phyloP scores from a whole-genome alignment of 2,329 filamentous ascomycete species.

The Colletotrichum zoysiae region DNA sequence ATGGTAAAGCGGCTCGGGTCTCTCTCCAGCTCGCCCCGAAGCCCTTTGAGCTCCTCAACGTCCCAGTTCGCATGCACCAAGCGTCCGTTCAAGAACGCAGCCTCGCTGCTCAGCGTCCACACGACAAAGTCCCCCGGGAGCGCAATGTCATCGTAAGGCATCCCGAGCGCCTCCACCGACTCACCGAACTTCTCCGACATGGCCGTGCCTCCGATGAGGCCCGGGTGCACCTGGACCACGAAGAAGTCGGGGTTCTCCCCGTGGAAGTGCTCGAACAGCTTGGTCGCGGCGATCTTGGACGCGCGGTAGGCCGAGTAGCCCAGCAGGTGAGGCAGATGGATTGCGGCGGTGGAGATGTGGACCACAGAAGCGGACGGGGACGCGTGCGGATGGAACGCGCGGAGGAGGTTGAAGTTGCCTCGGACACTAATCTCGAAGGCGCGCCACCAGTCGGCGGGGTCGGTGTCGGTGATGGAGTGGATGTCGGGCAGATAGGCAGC shows the following conservation, averaged over 20 bases:
- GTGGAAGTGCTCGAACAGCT: conserved; percentile 57
- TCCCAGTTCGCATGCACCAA: conserved; percentile 66
- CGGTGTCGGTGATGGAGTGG: conserved; percentile 39
- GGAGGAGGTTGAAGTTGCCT: conserved; percentile 59
- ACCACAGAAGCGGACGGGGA: conserved; percentile 43
- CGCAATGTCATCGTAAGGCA: conserved; percentile 27
- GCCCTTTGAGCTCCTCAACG: conserved; percentile 59
- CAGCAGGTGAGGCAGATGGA: conserved; percentile 45
- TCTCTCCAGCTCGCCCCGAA: conserved; percentile 29
- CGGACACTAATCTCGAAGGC: conserved; percentile 62
- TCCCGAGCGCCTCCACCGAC: not conserved
- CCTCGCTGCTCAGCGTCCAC: conserved; percentile 59
- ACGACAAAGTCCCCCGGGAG: conserved; percentile 55
- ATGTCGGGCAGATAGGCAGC: conserved; percentile 45
- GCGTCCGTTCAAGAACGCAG: conserved; percentile 59
- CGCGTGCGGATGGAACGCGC: conserved; percentile 59
- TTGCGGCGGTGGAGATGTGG: conserved; percentile 44
- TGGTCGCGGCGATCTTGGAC: conserved; percentile 56
- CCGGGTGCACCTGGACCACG: conserved; percentile 58
- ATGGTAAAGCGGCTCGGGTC: conserved; percentile 36
- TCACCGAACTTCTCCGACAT: conserved; percentile 36
- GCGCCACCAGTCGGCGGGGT: conserved; percentile 45
- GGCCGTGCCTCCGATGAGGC: conserved; percentile 27
- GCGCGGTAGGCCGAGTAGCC: conserved; percentile 55
- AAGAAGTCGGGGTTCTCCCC: conserved; percentile 55